Percentiles rank a stretch among this genome's conserved stretches.
phyloP scores from a whole-genome alignment of 2,329 filamentous ascomycete species.

The Apiospora kogelbergensis region DNA sequence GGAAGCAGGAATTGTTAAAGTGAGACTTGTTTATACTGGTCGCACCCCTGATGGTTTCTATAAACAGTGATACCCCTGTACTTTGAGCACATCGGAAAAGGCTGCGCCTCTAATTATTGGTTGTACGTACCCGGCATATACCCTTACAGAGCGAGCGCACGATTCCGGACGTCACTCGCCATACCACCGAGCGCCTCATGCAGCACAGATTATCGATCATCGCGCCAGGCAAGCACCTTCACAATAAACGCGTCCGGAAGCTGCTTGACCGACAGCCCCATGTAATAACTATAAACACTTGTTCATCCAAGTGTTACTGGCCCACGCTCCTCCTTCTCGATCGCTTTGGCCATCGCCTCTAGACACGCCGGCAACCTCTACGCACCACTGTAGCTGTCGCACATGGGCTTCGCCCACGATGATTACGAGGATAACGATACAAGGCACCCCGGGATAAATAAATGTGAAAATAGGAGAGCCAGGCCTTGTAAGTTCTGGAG shows the following conservation, averaged over 20 bases:
- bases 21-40: background rate
- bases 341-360: too few relatives aligned
- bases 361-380: background rate
- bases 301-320: too few relatives aligned
- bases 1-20: background rate
- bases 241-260: too few relatives aligned
- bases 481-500: too few relatives aligned
- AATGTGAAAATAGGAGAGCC: too few relatives aligned
- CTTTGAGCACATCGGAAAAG: background rate
- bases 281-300: background rate
- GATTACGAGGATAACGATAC: background rate
- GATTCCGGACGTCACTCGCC: background rate
- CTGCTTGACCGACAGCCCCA: too few relatives aligned
- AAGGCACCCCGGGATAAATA: too few relatives aligned
- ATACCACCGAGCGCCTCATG: background rate
- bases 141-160: background rate
- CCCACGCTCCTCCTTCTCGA: too few relatives aligned
- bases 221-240: too few relatives aligned
- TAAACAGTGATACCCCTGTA: background rate
- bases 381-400: background rate
- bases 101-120: background rate
- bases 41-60: background rate
- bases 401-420: background rate
- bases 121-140: background rate
- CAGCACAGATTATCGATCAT: too few relatives aligned